A percentile compares a stretch with the other conserved stretches of the same genome.
Evolutionary conservation across 257 asterid species (phyloP).

Genomic region (Cinchona pubescens): DNA sequence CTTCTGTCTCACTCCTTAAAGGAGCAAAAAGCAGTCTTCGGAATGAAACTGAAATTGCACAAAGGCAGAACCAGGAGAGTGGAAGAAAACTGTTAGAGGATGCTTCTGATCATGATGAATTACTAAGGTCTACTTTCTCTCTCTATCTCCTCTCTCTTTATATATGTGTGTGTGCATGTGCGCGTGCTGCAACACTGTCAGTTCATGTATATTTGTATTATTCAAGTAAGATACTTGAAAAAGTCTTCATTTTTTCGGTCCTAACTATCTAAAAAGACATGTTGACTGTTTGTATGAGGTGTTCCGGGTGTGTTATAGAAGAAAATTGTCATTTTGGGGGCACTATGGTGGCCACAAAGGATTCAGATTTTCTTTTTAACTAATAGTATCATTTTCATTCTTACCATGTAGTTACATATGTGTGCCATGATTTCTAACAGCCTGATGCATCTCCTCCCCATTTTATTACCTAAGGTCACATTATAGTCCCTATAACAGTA

Average conservation of each 20-base stretch:
- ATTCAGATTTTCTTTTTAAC: no score
- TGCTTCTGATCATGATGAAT: conserved; percentile 49
- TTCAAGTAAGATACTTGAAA: no score
- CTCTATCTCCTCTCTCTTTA: not conserved
- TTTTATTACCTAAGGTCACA: no score
- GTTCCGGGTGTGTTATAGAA: no score
- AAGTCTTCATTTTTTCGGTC: not conserved
- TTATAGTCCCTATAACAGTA: no score
- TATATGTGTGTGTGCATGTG: no score
- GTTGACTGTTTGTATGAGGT: not conserved
- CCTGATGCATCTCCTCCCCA: no score
- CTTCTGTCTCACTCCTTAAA: conserved; percentile 21
- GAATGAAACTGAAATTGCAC: conserved; percentile 33
- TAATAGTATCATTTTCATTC: not conserved
- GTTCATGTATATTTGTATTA: no score
- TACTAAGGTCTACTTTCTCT: not conserved
- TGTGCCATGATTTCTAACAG: no score
- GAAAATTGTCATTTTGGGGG: no score
- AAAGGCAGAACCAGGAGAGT: conserved; percentile 31
- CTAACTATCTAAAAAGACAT: not conserved
- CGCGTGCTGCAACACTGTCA: no score
- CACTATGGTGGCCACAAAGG: not conserved
- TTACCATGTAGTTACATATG: no score
- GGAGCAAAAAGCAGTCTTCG: conserved; percentile 49
- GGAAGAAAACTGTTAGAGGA: conserved; percentile 33